phyloP scores from a whole-genome alignment of 2,329 filamentous ascomycete genomes.

The Fusarium sp. region DNA sequence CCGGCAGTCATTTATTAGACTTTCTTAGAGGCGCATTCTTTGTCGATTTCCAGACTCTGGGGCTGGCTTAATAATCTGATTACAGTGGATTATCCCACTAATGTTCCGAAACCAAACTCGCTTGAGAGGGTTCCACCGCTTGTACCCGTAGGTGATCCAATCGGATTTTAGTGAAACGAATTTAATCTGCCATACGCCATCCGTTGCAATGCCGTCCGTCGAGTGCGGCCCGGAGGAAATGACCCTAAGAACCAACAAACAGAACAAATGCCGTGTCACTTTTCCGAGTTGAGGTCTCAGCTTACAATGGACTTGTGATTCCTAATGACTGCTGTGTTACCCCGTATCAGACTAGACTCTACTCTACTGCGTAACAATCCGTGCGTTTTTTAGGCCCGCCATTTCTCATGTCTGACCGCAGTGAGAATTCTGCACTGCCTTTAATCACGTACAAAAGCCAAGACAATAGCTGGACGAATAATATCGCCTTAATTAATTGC shows the following conservation, averaged over 20 bases:
- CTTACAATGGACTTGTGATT: too few species aligned
- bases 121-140: slow-evolving; percentile 10
- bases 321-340: slow-evolving; percentile 9
- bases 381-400: not conserved
- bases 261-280: slow-evolving; percentile 16
- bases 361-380: not conserved
- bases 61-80: not conserved
- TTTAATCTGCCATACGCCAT: slow-evolving; percentile 5
- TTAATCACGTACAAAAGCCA: not conserved
- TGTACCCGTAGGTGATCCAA: slow-evolving; percentile 8
- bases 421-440: not conserved
- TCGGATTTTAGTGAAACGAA: slow-evolving; percentile 29
- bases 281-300: not conserved
- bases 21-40: not conserved
- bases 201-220: slow-evolving; percentile 27
- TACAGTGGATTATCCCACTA: slow-evolving; percentile 22
- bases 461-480: not conserved
- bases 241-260: not conserved
- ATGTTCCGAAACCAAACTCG: slow-evolving; percentile 20
- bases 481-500: not conserved
- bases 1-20: not conserved
- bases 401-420: slow-evolving; percentile 13
- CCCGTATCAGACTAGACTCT: slow-evolving; percentile 10
- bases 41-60: not conserved
- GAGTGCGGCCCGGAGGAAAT: slow-evolving; percentile 13